phyloP scores from a whole-genome alignment of 768 basidiomycete genomes.

The Neoboletus subvelutipes region DNA sequence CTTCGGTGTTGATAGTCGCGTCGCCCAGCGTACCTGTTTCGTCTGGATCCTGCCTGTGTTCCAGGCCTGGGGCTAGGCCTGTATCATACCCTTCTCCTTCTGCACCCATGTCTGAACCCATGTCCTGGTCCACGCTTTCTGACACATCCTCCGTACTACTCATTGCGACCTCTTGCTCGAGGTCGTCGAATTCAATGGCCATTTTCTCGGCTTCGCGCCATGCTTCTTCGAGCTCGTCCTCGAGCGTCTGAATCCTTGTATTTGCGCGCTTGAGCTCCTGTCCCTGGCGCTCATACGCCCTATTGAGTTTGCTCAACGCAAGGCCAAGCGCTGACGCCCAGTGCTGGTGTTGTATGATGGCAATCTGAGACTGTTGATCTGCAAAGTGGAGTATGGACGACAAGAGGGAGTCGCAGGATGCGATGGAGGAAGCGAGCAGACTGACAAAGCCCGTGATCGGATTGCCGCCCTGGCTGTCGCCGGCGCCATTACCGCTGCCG shows the following conservation, averaged over 20 bases:
- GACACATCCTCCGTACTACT: constrained; percentile 13
- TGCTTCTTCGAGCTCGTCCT: constrained; percentile 75
- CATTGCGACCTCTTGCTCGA: constrained; percentile 39
- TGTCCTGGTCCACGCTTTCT: background rate
- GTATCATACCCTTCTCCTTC: constrained; percentile 5
- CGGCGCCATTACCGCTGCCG: background rate
- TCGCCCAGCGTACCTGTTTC: constrained; percentile 28
- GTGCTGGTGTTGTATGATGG: constrained; percentile 60
- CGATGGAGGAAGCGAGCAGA: constrained; percentile 61
- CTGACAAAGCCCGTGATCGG: constrained; percentile 43
- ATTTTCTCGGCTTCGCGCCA: constrained; percentile 77
- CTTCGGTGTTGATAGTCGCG: constrained; percentile 24
- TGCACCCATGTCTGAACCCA: background rate
- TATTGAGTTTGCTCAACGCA: constrained; percentile 77
- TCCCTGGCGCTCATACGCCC: constrained; percentile 65
- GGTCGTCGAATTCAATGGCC: constrained; percentile 68
- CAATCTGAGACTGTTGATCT: constrained; percentile 67
- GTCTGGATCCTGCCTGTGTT: constrained; percentile 20
- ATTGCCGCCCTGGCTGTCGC: constrained; percentile 34
- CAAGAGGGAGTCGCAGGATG: constrained; percentile 56
- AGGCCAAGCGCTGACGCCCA: constrained; percentile 75
- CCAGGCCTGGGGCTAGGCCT: constrained; percentile 14
- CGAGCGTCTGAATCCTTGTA: constrained; percentile 50
- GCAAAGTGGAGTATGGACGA: constrained; percentile 55
- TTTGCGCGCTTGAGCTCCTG: constrained; percentile 52